A percentile compares a stretch with the other conserved stretches of the same genome.
Conservation (phyloP, 345 rosid genomes). For the Gossypium australe region DNA sequence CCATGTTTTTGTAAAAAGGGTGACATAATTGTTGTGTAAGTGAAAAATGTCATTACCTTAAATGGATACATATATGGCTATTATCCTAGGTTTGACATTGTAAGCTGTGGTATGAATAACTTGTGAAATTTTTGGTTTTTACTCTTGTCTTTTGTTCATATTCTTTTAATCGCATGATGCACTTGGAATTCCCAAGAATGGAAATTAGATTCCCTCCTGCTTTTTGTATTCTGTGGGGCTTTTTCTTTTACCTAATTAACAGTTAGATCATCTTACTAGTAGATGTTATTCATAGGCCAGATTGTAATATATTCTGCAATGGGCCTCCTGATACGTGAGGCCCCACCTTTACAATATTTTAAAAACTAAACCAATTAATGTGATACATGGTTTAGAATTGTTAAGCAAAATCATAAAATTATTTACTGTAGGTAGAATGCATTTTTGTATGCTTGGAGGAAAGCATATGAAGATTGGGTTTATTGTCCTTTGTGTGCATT, state of each 20-base stretch:
- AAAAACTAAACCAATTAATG: background rate
- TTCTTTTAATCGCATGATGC: background rate
- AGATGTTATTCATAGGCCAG: background rate
- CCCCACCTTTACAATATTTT: background rate
- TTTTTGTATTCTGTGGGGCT: background rate
- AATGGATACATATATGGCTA: background rate
- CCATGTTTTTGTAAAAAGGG: slow-evolving; percentile 98
- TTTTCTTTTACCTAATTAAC: background rate
- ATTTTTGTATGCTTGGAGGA: background rate
- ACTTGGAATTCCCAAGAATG: background rate
- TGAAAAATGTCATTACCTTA: slow-evolving; percentile 18
- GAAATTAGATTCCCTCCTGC: background rate
- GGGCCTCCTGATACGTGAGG: background rate
- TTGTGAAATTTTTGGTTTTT: background rate
- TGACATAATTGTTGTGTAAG: slow-evolving; percentile 91
- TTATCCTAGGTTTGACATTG: background rate
- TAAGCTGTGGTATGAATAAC: background rate
- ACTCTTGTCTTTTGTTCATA: background rate
- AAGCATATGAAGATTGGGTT: background rate
- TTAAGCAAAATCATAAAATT: background rate
- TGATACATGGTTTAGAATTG: background rate
- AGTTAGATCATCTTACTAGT: background rate
- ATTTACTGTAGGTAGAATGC: background rate
- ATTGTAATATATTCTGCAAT: background rate
- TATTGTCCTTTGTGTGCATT: background rate